phyloP scores from a whole-genome alignment of 495 filamentous ascomycete species.

The Choiromyces venosus region DNA sequence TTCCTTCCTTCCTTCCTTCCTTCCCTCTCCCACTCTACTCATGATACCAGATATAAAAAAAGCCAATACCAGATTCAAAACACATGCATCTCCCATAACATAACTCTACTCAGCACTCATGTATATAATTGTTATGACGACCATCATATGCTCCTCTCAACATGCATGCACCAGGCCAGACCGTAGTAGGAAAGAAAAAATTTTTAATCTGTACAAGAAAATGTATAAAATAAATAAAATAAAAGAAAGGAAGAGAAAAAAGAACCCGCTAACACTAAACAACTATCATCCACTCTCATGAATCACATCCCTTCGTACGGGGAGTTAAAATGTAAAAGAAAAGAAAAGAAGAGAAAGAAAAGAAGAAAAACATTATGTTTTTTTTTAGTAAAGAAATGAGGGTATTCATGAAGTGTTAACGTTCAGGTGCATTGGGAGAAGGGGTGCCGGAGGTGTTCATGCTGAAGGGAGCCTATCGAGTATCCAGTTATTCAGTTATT shows the following conservation, averaged over 20 bases:
- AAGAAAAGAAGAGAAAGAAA: too few relatives aligned
- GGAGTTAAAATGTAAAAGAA: neutral
- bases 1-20: too few relatives aligned
- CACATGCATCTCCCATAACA: neutral
- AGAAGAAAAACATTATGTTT: too few relatives aligned
- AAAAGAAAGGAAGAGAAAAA: neutral
- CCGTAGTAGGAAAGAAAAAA: neutral
- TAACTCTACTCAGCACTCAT: neutral
- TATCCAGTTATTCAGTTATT: slow-evolving; percentile 11
- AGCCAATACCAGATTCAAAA: neutral
- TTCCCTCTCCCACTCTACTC: too few relatives aligned
- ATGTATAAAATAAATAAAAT: neutral
- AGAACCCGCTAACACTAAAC: neutral
- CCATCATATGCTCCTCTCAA: neutral
- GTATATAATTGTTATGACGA: neutral
- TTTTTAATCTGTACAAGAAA: neutral
- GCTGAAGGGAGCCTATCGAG: slow-evolving; percentile 30
- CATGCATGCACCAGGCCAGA: neutral
- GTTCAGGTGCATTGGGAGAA: slow-evolving; percentile 18
- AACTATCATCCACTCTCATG: neutral
- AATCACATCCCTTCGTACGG: neutral
- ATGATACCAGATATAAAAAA: neutral
- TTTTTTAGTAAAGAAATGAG: neutral
- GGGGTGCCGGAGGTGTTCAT: slow-evolving; percentile 34
- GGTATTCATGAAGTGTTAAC: neutral